Evolutionary conservation across 441 rosid genomes (phyloP), one percentile per base, ranked within the genome.

Genomic region (Macaranga tanarius): DNA sequence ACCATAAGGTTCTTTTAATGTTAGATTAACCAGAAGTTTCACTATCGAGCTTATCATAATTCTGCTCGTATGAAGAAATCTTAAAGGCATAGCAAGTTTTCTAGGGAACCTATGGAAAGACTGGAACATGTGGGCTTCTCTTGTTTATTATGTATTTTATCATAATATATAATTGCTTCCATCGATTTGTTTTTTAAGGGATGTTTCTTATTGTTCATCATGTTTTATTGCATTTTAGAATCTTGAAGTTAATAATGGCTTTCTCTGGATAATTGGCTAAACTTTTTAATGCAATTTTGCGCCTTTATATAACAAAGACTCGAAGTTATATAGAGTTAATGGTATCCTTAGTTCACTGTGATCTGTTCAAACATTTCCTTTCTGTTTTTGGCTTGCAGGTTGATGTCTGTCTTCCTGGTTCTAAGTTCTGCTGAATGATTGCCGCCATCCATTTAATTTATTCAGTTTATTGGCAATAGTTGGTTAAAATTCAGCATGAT

Each of bases 331-430:
- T 47, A 6, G 2, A 13, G n/a, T 68, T 1, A 25, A 11, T 40
- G 19, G 7, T 26, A n/a, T 54, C 22, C 10, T 68, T 55, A 13
- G 0, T 56, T 42, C 5, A n/a, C 13, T 10, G 10, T 10, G 17
- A 31, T 23, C 20, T 47, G 10, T 50, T 44, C 45, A 42, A 19
- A 1, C 59, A 42, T 2, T 20, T 42, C 26, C 31, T 26, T 48
- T 75, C 62, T n/a, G 31, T 44, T 76, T 52, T 45, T 55, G 73
- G 73, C 84, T 59, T 67, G 65, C 77, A 93, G 98, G 97, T 89
- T 91, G 88, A 91, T 70, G 63, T 57, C 31, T 38, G 61, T 62
- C 44, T 65, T 58, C 65, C 60, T 67, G 55, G 1, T 69, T 60
- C 28, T 57, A 68, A 60, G 73, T 47, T 74, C 64, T 45, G 69